Percentiles rank a stretch among this genome's conserved stretches.
phyloP scores from a whole-genome alignment of 1,284 basidiomycete species.

The Trichosporon ovoides region DNA sequence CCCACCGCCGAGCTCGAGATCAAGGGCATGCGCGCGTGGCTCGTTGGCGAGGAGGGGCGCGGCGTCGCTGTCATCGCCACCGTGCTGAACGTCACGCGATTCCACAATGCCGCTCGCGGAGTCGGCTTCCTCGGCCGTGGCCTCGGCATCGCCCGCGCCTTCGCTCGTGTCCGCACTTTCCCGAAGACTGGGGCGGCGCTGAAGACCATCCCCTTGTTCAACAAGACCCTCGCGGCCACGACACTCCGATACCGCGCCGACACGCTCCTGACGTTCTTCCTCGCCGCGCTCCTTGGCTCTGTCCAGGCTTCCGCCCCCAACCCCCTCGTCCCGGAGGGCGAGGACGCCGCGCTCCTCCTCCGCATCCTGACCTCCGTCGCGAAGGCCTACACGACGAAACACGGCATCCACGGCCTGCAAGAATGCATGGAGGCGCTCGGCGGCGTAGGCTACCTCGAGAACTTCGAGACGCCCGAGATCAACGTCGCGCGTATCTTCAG shows the following conservation, averaged over 20 bases:
- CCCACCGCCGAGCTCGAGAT: conserved; percentile 73
- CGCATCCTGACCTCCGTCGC: conserved; percentile 64
- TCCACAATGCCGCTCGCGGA: conserved; percentile 50
- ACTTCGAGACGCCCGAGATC: conserved; percentile 57
- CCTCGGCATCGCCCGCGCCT: conserved; percentile 61
- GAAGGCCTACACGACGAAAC: conserved; percentile 67
- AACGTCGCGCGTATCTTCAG: conserved; percentile 50
- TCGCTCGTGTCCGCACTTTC: conserved; percentile 55
- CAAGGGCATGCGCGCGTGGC: conserved; percentile 59
- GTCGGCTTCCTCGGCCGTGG: conserved; percentile 58
- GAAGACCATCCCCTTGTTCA: conserved; percentile 49
- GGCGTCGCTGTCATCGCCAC: conserved; percentile 66
- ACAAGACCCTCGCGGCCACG: conserved; percentile 56
- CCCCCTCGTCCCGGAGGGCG: conserved; percentile 6
- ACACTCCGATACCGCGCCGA: conserved; percentile 62
- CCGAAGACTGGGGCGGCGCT: conserved; percentile 52
- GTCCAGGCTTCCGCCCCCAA: conserved; percentile 54
- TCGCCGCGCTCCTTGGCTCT: conserved; percentile 59
- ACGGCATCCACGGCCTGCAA: conserved; percentile 60
- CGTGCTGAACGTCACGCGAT: conserved; percentile 68
- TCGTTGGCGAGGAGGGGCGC: conserved; percentile 58
- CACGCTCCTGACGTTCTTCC: conserved; percentile 60
- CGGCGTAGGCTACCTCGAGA: conserved; percentile 78
- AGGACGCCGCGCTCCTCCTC: conserved; percentile 55
- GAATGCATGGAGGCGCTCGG: conserved; percentile 70